phyloP scores from a whole-genome alignment of 192 early-diverging fungal species.

The Entomortierella beljakovae region DNA sequence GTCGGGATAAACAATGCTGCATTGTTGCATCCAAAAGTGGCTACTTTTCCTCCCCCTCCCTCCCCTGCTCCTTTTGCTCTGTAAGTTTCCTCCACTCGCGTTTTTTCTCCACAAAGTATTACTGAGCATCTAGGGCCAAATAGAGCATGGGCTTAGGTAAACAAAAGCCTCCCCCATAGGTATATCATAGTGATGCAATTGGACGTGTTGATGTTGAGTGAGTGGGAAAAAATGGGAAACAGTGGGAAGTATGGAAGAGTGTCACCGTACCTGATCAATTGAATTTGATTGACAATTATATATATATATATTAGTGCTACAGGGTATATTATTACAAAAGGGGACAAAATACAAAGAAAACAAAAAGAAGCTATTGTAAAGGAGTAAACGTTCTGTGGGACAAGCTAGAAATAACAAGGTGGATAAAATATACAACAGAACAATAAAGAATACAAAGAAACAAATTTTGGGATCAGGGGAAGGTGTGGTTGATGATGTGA shows the following conservation, averaged over 20 bases:
- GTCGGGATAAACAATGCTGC: conserved; percentile 8
- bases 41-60: conserved; percentile 1
- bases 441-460: background rate
- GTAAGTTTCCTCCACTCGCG: background rate
- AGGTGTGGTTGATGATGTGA: no score
- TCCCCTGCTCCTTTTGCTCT: background rate
- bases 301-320: background rate
- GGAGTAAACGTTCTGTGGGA: background rate
- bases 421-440: background rate
- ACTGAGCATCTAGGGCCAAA: background rate
- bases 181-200: background rate
- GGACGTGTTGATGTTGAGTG: background rate
- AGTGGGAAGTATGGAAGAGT: background rate
- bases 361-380: background rate
- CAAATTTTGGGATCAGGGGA: no score
- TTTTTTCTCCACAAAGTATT: conserved; percentile 10
- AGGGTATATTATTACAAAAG: conserved; percentile 15
- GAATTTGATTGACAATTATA: background rate
- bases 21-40: background rate
- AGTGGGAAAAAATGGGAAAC: conserved; percentile 6
- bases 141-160: conserved; percentile 14
- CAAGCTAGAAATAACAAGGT: background rate
- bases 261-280: conserved; percentile 2
- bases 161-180: background rate
- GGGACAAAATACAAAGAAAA: background rate